A percentile compares a stretch with the other conserved stretches of the same genome.
phyloP scores from a whole-genome alignment of 306 rosid species.

The Prunus mume region DNA sequence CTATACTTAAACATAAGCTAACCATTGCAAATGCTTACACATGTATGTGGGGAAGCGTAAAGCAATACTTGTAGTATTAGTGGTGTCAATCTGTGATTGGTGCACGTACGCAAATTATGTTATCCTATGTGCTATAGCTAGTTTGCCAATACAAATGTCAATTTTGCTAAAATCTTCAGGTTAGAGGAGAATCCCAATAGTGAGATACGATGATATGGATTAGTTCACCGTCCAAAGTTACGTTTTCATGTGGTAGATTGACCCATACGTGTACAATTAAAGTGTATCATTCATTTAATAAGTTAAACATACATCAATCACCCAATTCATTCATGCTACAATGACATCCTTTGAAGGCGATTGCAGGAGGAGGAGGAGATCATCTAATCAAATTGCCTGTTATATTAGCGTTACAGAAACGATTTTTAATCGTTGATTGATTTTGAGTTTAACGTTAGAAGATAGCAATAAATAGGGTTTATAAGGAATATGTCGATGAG shows the following conservation, averaged over 20 bases:
- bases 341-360: background rate
- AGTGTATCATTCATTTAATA: conserved; percentile 22
- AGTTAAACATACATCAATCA: background rate
- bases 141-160: conserved; percentile 4
- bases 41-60: background rate
- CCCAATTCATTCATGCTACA: background rate
- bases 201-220: conserved; percentile 27
- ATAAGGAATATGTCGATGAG: background rate
- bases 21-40: background rate
- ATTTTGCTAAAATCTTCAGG: conserved; percentile 6
- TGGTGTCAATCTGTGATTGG: conserved; percentile 32
- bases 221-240: conserved; percentile 43
- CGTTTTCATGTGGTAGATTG: conserved; percentile 46
- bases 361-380: background rate
- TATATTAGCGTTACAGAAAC: background rate
- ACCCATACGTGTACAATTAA: conserved; percentile 30
- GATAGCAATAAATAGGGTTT: background rate
- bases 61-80: background rate
- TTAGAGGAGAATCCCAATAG: conserved; percentile 31
- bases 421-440: background rate
- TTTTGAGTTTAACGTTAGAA: background rate
- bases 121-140: background rate
- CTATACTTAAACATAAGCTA: background rate
- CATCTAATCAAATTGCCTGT: background rate
- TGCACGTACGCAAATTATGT: conserved; percentile 11